These are phyloP conservation scores for Lactarius tabidus DNA, from an alignment of 768 basidiomycete genomes.

Conservation along the genomic window DNA sequence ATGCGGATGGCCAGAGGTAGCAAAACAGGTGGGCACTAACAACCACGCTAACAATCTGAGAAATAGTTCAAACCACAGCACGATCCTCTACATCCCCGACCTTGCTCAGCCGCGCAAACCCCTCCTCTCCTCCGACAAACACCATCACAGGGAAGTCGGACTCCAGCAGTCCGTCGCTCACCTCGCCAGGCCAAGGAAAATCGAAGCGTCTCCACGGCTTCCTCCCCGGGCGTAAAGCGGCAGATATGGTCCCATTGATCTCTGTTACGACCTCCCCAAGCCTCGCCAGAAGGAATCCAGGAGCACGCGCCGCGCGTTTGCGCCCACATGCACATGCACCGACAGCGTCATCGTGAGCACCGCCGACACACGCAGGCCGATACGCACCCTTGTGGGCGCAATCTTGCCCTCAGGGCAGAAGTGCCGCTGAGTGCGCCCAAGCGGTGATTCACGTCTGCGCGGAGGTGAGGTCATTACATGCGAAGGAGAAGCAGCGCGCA, in stretches of 20 bases:
- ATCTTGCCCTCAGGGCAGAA: conserved; percentile 41
- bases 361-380: conserved; percentile 52
- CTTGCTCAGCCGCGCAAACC: too few species aligned
- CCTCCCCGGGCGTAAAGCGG: conserved; percentile 14
- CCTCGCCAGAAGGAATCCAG: conserved; percentile 53
- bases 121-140: too few species aligned
- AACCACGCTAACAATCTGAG: too few species aligned
- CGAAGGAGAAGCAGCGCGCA: conserved; percentile 26
- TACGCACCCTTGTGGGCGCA: conserved; percentile 30
- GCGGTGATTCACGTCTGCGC: too few species aligned
- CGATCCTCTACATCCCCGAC: too few species aligned
- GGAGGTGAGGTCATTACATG: conserved; percentile 33
- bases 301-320: conserved; percentile 39
- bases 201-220: too few species aligned
- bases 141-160: too few species aligned
- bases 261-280: conserved; percentile 58
- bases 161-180: too few species aligned
- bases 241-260: conserved; percentile 43
- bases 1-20: too few species aligned
- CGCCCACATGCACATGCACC: conserved; percentile 16
- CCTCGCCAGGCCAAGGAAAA: too few species aligned
- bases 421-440: conserved; percentile 55
- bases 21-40: too few species aligned
- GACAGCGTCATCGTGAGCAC: conserved; percentile 51
- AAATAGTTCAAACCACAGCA: too few species aligned